Conservation (phyloP, 2,329 filamentous ascomycete species). For the Phoma sp. region DNA sequence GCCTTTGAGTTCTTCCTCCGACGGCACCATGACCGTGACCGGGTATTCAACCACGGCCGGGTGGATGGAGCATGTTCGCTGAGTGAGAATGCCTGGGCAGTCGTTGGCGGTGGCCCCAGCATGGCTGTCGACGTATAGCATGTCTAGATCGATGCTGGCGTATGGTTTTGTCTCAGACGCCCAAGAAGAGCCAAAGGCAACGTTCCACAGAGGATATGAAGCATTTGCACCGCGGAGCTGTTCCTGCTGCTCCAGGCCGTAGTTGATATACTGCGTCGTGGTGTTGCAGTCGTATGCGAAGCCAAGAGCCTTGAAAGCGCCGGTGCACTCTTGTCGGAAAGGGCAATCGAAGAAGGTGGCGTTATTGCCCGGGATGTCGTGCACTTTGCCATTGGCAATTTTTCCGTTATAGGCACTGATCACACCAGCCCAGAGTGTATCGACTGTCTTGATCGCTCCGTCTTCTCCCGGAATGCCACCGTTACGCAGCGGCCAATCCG, state of each 20-base stretch:
- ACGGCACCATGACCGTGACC: conserved; percentile 31
- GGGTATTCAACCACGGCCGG: conserved; percentile 31
- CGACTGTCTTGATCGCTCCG: conserved; percentile 26
- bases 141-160: conserved; percentile 24
- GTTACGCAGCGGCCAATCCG: conserved; percentile 19
- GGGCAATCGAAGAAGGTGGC: conserved; percentile 31
- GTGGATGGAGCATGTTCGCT: conserved; percentile 23
- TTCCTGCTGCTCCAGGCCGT: conserved; percentile 20
- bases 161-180: conserved; percentile 18
- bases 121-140: conserved; percentile 28
- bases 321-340: conserved; percentile 27
- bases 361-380: conserved; percentile 18
- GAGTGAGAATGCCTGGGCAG: conserved; percentile 25
- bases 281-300: conserved; percentile 27
- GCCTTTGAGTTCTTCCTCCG: conserved; percentile 26
- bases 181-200: conserved; percentile 22
- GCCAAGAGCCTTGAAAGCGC: conserved; percentile 21
- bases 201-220: conserved; percentile 27
- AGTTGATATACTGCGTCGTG: conserved; percentile 21
- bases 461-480: conserved; percentile 30
- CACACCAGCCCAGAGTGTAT: conserved; percentile 25
- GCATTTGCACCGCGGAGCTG: conserved; percentile 3
- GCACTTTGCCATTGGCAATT: conserved; percentile 31
- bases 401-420: conserved; percentile 30
- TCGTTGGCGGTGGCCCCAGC: conserved; percentile 10